phyloP scores from a whole-genome alignment of 352 stramenopile species.

The Achlya hypogyna region DNA sequence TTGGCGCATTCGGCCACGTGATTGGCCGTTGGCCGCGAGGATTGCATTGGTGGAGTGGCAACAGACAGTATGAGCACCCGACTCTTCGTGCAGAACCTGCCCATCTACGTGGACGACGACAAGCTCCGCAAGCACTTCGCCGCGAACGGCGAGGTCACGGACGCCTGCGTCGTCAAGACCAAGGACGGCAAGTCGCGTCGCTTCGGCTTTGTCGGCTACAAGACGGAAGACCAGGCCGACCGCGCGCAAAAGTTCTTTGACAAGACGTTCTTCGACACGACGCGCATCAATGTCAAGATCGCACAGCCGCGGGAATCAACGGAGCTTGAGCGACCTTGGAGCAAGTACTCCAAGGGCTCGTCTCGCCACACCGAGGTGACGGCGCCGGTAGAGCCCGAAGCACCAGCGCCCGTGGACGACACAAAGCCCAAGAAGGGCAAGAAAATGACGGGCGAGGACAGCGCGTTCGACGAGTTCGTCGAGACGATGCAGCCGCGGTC shows the following conservation, averaged over 20 bases:
- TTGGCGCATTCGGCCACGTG: not conserved
- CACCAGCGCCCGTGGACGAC: conserved; percentile 20
- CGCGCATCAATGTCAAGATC: conserved; percentile 72
- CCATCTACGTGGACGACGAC: conserved; percentile 63
- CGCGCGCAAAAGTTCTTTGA: conserved; percentile 61
- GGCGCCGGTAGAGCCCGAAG: conserved; percentile 20
- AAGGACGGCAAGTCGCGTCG: conserved; percentile 78
- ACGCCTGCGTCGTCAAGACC: conserved; percentile 83
- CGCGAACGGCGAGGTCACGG: conserved; percentile 75
- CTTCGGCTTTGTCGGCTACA: conserved; percentile 81
- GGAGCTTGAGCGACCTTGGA: conserved; percentile 72
- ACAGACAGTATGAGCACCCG: conserved; percentile 30
- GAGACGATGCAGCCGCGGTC: conserved; percentile 85
- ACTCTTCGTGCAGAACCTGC: conserved; percentile 78
- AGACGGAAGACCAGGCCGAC: conserved; percentile 49
- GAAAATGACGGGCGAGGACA: conserved; percentile 25
- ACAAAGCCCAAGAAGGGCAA: conserved; percentile 24
- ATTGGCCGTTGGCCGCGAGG: not conserved
- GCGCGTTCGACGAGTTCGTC: conserved; percentile 83
- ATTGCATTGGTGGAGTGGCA: not conserved
- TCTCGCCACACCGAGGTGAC: conserved; percentile 50
- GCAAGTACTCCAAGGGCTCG: conserved; percentile 82
- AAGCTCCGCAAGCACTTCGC: conserved; percentile 67
- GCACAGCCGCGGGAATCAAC: conserved; percentile 54
- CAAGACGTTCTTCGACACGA: conserved; percentile 87